Percentiles rank a stretch among this genome's conserved stretches.
These are phyloP conservation scores for Keqinozyma sinolaborantium DNA, from an alignment of 1,139 yeast species.

Conservation along the genomic window DNA sequence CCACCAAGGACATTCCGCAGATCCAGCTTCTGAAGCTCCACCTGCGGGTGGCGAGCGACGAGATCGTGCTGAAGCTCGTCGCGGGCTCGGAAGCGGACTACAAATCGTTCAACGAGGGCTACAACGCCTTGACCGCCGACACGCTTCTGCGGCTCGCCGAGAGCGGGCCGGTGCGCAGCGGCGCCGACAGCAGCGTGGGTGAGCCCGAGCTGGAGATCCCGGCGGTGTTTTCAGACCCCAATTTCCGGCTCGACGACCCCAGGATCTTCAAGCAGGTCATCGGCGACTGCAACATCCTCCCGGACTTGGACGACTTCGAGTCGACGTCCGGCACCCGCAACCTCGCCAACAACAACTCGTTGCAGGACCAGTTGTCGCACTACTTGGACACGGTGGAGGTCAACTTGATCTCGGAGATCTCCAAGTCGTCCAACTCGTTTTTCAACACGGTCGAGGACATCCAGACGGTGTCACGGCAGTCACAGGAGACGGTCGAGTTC, in stretches of 20 bases:
- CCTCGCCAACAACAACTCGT: conserved; percentile 41
- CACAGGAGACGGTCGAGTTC: conserved; percentile 47
- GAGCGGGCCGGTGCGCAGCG: conserved; percentile 6
- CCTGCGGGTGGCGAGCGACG: conserved; percentile 45
- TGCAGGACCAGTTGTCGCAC: conserved; percentile 81
- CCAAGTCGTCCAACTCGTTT: conserved; percentile 79
- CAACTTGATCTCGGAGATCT: conserved; percentile 75
- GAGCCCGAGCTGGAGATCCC: conserved; percentile 60
- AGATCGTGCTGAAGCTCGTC: conserved; percentile 45
- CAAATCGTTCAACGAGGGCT: conserved; percentile 48
- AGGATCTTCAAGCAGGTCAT: conserved; percentile 74
- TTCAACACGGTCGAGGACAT: conserved; percentile 82
- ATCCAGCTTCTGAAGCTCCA: conserved; percentile 61
- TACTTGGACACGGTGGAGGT: conserved; percentile 85
- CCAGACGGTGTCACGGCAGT: conserved; percentile 55
- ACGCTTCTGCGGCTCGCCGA: conserved; percentile 41
- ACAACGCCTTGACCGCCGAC: conserved; percentile 46
- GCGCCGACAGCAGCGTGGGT: too few species aligned
- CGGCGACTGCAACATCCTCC: conserved; percentile 44
- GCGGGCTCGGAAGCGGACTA: conserved; percentile 50
- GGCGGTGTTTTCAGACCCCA: conserved; percentile 57
- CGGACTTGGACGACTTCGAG: conserved; percentile 17
- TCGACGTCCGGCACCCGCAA: conserved; percentile 6
- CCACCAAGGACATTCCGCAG: conserved; percentile 81
- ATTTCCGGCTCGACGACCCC: conserved; percentile 86